phyloP scores from a whole-genome alignment of 768 basidiomycete species.

The Russula virescens region DNA sequence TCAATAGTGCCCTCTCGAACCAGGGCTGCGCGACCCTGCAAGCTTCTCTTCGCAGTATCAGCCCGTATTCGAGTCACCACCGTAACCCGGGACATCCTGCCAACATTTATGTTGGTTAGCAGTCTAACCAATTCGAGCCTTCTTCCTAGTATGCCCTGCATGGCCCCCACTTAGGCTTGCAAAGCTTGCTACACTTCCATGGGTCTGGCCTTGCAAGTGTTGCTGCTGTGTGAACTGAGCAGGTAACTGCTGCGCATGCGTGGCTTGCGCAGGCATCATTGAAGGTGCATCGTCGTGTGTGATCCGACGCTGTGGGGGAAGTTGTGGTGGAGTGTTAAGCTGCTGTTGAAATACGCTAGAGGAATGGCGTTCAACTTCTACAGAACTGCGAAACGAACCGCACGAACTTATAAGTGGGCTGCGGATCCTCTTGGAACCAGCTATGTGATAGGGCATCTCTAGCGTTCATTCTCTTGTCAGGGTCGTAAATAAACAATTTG shows the following conservation, averaged over 20 bases:
- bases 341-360: constrained; percentile 60
- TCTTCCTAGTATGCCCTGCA: constrained; percentile 47
- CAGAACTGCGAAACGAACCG: neutral
- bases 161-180: constrained; percentile 56
- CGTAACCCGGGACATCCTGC: too few relatives aligned
- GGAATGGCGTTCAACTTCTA: neutral
- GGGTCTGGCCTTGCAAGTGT: constrained; percentile 35
- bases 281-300: constrained; percentile 90
- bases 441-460: constrained; percentile 73
- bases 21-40: too few relatives aligned
- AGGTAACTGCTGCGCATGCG: constrained; percentile 37
- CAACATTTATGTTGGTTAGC: neutral
- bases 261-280: constrained; percentile 63
- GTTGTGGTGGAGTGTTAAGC: constrained; percentile 52
- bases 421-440: constrained; percentile 92
- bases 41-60: too few relatives aligned
- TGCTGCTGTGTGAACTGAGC: constrained; percentile 40
- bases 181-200: constrained; percentile 57
- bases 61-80: neutral
- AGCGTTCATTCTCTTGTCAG: constrained; percentile 79
- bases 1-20: too few relatives aligned
- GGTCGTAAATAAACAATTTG: constrained; percentile 85
- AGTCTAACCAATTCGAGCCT: constrained; percentile 46
- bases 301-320: constrained; percentile 83
- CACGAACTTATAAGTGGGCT: constrained; percentile 72